phyloP scores from a whole-genome alignment of 2,329 filamentous ascomycete genomes.

The Penicillium thymicola region DNA sequence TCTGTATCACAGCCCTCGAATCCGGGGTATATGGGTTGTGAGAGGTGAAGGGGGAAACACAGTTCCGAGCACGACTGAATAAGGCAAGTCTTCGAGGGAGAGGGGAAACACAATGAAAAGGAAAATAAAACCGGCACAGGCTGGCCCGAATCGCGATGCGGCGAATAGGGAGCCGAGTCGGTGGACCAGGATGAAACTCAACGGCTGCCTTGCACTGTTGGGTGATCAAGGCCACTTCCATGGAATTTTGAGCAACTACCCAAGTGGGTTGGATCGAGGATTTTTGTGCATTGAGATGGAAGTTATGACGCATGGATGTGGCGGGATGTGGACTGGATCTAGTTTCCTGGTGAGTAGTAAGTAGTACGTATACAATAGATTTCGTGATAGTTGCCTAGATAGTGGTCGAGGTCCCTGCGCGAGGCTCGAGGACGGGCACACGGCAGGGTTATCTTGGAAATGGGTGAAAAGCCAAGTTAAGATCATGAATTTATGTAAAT shows the following conservation, averaged over 20 bases:
- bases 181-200: constrained; percentile 22
- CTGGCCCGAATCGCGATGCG: constrained; percentile 21
- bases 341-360: background rate
- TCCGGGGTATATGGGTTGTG: constrained; percentile 8
- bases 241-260: constrained; percentile 11
- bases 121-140: constrained; percentile 6
- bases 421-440: constrained; percentile 10
- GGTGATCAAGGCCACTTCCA: constrained; percentile 7
- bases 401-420: background rate
- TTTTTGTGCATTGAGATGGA: background rate
- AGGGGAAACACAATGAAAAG: constrained; percentile 3
- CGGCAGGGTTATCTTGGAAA: background rate
- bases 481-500: constrained; percentile 16
- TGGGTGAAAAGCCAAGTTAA: constrained; percentile 3
- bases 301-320: background rate
- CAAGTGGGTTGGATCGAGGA: constrained; percentile 16
- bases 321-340: background rate
- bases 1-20: constrained; percentile 7
- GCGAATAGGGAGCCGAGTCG: constrained; percentile 14
- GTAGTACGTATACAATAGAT: background rate
- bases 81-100: constrained; percentile 11
- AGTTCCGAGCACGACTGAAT: constrained; percentile 6
- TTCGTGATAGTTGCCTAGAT: background rate
- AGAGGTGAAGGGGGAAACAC: background rate
- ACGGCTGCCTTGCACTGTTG: constrained; percentile 15